phyloP scores from a whole-genome alignment of 73 alveolate genomes.

The Paramecium biaurelia region DNA sequence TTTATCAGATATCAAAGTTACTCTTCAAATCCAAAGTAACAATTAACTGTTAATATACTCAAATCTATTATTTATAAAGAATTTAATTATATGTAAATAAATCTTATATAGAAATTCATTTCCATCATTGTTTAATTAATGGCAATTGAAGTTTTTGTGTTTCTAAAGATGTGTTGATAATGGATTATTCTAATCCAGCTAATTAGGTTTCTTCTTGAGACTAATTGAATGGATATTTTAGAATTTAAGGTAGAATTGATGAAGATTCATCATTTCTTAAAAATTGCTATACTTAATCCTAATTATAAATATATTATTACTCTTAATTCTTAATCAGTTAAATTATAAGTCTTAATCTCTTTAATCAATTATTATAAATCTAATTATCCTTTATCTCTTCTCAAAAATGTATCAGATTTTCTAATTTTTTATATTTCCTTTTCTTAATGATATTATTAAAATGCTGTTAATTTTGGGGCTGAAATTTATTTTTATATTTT shows the following conservation, averaged over 20 bases:
- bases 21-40: not conserved
- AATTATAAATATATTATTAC: not conserved
- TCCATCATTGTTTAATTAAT: not conserved
- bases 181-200: conserved; percentile 28
- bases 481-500: not conserved
- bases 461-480: conserved; percentile 32
- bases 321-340: not conserved
- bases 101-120: not conserved
- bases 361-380: conserved; percentile 14
- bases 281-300: conserved; percentile 45
- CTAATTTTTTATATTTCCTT: not conserved
- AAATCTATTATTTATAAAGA: not conserved
- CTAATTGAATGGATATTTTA: conserved; percentile 6
- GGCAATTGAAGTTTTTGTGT: conserved; percentile 27
- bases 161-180: not conserved
- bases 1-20: not conserved
- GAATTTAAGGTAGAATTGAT: conserved; percentile 3
- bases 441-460: conserved; percentile 20
- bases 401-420: not conserved
- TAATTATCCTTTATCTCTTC: not conserved
- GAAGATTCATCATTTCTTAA: conserved; percentile 48
- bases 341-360: not conserved
- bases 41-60: not conserved
- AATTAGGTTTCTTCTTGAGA: conserved; percentile 22
- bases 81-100: not conserved